Conservation (phyloP, 495 filamentous ascomycete species). For the Margaritispora aquatica region DNA sequence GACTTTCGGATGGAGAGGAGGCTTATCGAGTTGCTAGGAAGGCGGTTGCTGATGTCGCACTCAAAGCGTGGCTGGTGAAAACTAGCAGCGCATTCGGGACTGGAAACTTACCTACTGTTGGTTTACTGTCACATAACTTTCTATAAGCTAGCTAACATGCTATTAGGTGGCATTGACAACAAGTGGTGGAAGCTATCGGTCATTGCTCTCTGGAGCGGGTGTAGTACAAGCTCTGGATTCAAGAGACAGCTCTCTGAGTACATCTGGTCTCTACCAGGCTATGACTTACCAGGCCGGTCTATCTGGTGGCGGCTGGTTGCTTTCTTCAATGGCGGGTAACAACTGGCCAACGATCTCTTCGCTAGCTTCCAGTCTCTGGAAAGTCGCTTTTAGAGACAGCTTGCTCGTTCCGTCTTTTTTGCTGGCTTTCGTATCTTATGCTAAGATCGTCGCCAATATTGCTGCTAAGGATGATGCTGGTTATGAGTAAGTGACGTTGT, state of each 20-base stretch:
- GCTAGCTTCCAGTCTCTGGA: slow-evolving; percentile 33
- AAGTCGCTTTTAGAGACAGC: slow-evolving; percentile 29
- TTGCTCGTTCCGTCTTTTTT: slow-evolving; percentile 23
- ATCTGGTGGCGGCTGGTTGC: slow-evolving; percentile 40
- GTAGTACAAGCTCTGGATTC: slow-evolving; percentile 37
- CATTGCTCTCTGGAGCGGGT: slow-evolving; percentile 38
- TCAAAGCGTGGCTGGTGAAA: slow-evolving; percentile 32
- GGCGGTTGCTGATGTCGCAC: slow-evolving; percentile 25
- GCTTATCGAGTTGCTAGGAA: slow-evolving; percentile 30
- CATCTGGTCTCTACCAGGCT: slow-evolving; percentile 36
- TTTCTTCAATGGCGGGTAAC: slow-evolving; percentile 35
- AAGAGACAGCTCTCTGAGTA: slow-evolving; percentile 31
- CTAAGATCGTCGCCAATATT: slow-evolving; percentile 27
- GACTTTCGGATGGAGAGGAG: slow-evolving; percentile 18
- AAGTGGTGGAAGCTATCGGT: slow-evolving; percentile 41
- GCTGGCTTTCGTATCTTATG: slow-evolving; percentile 23
- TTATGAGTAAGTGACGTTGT: no score
- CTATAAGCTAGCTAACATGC: neutral
- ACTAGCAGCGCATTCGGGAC: slow-evolving; percentile 27
- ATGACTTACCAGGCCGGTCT: slow-evolving; percentile 40
- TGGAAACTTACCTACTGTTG: slow-evolving; percentile 15
- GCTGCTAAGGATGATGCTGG: slow-evolving; percentile 32
- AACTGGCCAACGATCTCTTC: slow-evolving; percentile 37
- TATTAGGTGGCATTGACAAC: slow-evolving; percentile 28
- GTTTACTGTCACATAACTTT: slow-evolving; percentile 18